Evolutionary conservation across 1,139 yeast genomes (phyloP).

Genomic region (Eremothecium gossypii): DNA sequence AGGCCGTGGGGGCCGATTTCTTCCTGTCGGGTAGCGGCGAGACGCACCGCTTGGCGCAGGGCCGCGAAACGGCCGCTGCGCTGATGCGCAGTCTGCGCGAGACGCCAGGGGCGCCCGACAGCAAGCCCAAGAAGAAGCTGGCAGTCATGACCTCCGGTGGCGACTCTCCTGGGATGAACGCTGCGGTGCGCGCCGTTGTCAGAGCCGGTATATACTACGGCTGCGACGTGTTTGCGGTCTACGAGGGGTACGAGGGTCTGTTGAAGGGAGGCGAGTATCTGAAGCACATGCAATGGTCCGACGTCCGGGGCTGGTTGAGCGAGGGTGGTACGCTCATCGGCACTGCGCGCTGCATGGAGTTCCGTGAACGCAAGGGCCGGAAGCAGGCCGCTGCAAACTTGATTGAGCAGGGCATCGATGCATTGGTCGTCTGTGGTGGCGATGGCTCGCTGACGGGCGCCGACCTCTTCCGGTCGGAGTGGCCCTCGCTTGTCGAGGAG

Average conservation of each 20-base stretch:
- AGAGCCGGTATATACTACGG: slow-evolving; percentile 64
- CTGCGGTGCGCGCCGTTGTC: slow-evolving; percentile 71
- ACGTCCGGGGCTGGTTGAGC: slow-evolving; percentile 65
- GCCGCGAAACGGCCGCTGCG: background rate
- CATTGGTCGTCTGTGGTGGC: slow-evolving; percentile 76
- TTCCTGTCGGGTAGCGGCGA: slow-evolving; percentile 16
- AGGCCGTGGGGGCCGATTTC: slow-evolving; percentile 31
- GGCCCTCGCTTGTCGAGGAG: slow-evolving; percentile 66
- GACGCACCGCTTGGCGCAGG: background rate
- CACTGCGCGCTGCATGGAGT: slow-evolving; percentile 66
- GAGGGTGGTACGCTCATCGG: slow-evolving; percentile 79
- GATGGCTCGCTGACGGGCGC: slow-evolving; percentile 84
- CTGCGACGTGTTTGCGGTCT: slow-evolving; percentile 63
- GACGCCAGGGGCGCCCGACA: slow-evolving; percentile 16
- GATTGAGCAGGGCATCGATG: slow-evolving; percentile 67
- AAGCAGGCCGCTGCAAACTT: slow-evolving; percentile 57
- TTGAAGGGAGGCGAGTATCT: slow-evolving; percentile 61
- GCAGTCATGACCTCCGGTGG: slow-evolving; percentile 88
- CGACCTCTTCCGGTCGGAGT: slow-evolving; percentile 64
- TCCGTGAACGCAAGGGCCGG: slow-evolving; percentile 61
- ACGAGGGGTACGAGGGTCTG: slow-evolving; percentile 73
- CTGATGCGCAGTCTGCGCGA: slow-evolving; percentile 8
- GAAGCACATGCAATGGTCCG: slow-evolving; percentile 64
- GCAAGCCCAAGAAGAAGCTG: slow-evolving; percentile 40
- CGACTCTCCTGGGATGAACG: slow-evolving; percentile 83